Base-by-base conservation (phyloP, 352 stramenopile species). In the Pythium phragmitis region DNA sequence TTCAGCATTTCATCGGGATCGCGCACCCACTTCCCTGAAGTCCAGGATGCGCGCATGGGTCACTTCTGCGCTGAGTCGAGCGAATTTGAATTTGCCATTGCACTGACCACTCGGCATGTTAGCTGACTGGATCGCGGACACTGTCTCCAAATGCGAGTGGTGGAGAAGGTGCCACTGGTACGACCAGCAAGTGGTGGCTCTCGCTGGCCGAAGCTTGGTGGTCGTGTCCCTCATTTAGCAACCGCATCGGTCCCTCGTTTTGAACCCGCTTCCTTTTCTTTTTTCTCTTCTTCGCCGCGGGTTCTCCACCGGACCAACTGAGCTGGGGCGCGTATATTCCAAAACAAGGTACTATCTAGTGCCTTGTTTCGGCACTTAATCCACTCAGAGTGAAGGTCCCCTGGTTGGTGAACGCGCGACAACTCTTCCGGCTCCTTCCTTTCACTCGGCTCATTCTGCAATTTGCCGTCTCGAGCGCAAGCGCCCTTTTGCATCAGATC, bases 391-490 rank as follows among this genome's bases (percentile, higher is more conserved):
- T 70, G 64, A 63, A 55, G 64, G 64, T 70, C 57, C 17, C 37
- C 23, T 39, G 4, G 13, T 17, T 36, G 41, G 23, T 52, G 49
- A 64, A 47, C 50, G 56, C 63, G 51, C 51, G 63, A 61, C 53
- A 63, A 63, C 63, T 70, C 64, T 63, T 70, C 64, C 64, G 47
- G 52, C 64, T 70, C 52, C 52, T 56, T 70, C 57, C 62, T 63
- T 39, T 48, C 47, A 28, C 42, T 62, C 47, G 39, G 56, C 52
- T 72, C 65, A 72, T 60, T 72, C 52, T 64, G 45, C 58, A 67
- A 72, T 72, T 72, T 72, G 65, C 65, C 58, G 65, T 62, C 65
- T 67, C 52, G 58, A 47, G 65, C 59, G 55, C 65, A 72, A 63
- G 54, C 67, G 52, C 47, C 16, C 41, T 39, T 21, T 28, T 26